phyloP scores from a whole-genome alignment of 257 asterid genomes.

The Rhazya stricta region DNA sequence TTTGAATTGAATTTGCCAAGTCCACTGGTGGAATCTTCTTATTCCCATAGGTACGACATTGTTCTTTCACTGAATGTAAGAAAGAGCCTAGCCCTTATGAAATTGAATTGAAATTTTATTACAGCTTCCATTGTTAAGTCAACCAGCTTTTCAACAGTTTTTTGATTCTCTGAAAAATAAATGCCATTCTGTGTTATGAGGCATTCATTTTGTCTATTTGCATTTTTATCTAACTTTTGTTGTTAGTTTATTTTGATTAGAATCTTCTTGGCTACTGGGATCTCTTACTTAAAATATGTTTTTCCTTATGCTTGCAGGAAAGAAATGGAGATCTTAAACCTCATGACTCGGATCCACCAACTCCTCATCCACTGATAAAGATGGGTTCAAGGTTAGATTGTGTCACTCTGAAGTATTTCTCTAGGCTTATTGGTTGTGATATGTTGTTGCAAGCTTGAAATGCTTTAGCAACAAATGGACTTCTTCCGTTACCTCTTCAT shows the following conservation, averaged over 20 bases:
- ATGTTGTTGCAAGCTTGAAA: background rate
- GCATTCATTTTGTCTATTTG: background rate
- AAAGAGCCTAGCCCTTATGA: background rate
- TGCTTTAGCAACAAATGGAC: background rate
- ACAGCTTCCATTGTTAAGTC: background rate
- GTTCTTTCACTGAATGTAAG: background rate
- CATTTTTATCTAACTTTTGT: background rate
- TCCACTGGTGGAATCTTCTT: background rate
- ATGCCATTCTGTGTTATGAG: background rate
- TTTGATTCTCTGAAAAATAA: background rate
- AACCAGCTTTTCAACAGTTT: background rate
- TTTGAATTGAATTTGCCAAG: background rate
- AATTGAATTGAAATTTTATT: background rate
- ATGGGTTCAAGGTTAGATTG: constrained; percentile 64
- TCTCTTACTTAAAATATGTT: constrained; percentile 1
- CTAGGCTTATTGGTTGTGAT: background rate
- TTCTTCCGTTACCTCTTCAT: background rate
- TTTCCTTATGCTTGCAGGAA: constrained; percentile 47
- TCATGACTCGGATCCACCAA: constrained; percentile 70
- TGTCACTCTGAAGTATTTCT: background rate
- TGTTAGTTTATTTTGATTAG: background rate
- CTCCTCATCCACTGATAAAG: constrained; percentile 63
- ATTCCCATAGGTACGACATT: background rate
- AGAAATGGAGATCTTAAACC: constrained; percentile 66
- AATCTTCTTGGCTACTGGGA: background rate